These are phyloP conservation scores for Candida rishiriensis DNA, from an alignment of 805 yeast species.

Conservation along the genomic window DNA sequence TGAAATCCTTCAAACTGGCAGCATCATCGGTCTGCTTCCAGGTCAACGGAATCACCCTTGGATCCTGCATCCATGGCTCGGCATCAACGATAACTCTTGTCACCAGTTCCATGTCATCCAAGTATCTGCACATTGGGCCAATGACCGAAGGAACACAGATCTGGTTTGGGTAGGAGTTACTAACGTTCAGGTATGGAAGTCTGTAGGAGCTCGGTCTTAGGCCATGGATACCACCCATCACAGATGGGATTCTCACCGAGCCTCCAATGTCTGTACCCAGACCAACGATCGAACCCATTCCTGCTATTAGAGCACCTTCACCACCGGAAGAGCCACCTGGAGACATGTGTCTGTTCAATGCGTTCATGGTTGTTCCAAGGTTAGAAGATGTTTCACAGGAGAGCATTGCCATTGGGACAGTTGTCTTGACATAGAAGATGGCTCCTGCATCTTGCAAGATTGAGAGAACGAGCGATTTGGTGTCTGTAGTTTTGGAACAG, in stretches of 20 bases:
- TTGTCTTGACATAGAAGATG: conserved; percentile 39
- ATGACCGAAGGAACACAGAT: conserved; percentile 30
- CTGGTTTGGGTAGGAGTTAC: conserved; percentile 32
- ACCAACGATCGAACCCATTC: conserved; percentile 31
- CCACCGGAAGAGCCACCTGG: conserved; percentile 46
- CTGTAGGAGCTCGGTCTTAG: conserved; percentile 32
- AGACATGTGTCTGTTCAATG: conserved; percentile 33
- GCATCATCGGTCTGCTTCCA: conserved; percentile 33
- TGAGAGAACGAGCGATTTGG: conserved; percentile 26
- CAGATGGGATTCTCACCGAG: conserved; percentile 32
- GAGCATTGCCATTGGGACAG: conserved; percentile 42
- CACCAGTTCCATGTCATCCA: conserved; percentile 33
- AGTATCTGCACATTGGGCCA: conserved; percentile 30
- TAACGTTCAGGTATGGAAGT: conserved; percentile 27
- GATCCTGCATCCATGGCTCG: conserved; percentile 46
- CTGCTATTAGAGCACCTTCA: conserved; percentile 35
- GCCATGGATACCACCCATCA: conserved; percentile 32
- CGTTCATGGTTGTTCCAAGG: conserved; percentile 34
- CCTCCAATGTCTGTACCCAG: conserved; percentile 40
- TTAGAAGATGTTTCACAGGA: conserved; percentile 37
- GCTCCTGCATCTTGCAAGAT: conserved; percentile 36
- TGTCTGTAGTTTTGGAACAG: conserved; percentile 27
- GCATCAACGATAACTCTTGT: conserved; percentile 34
- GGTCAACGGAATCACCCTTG: conserved; percentile 45
- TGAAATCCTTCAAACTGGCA: conserved; percentile 25